Evolutionary conservation across 106 monocot genomes (phyloP).

Genomic region (Amphibolis antarctica): DNA sequence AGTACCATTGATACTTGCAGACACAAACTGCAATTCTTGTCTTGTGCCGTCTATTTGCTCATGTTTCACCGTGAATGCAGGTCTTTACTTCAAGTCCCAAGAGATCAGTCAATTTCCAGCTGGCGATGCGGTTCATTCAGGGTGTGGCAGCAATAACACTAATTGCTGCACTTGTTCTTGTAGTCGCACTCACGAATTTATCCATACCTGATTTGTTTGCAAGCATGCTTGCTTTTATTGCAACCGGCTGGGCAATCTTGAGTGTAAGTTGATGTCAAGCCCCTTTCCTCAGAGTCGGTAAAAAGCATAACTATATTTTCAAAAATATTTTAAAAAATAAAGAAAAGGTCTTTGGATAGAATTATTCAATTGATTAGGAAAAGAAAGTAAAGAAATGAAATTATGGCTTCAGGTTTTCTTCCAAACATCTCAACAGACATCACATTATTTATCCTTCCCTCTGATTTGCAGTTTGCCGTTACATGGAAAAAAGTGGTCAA

Average conservation of each 20-base stretch:
- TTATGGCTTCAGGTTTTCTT: no score
- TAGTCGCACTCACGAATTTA: conserved; percentile 48
- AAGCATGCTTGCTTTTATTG: conserved; percentile 60
- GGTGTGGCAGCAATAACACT: conserved; percentile 54
- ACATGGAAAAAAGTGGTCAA: conserved; percentile 57
- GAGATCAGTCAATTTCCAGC: conserved; percentile 47
- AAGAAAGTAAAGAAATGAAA: no score
- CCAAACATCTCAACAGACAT: no score
- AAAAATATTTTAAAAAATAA: no score
- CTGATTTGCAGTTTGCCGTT: conserved; percentile 51
- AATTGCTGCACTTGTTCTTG: conserved; percentile 38
- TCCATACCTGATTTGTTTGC: conserved; percentile 77
- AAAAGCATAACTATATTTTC: no score
- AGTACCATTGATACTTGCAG: background rate
- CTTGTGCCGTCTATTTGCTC: background rate
- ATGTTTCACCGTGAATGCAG: conserved; percentile 15
- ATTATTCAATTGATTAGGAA: no score
- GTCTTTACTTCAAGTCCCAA: conserved; percentile 65
- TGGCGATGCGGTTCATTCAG: conserved; percentile 57
- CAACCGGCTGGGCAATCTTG: conserved; percentile 78
- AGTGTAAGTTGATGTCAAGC: conserved; percentile 44
- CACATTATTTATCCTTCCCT: no score
- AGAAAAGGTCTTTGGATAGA: no score
- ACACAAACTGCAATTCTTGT: background rate
- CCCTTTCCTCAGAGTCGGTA: background rate